Conservation (phyloP, 2,329 filamentous ascomycete species). For the Coleophoma cylindrospora region DNA sequence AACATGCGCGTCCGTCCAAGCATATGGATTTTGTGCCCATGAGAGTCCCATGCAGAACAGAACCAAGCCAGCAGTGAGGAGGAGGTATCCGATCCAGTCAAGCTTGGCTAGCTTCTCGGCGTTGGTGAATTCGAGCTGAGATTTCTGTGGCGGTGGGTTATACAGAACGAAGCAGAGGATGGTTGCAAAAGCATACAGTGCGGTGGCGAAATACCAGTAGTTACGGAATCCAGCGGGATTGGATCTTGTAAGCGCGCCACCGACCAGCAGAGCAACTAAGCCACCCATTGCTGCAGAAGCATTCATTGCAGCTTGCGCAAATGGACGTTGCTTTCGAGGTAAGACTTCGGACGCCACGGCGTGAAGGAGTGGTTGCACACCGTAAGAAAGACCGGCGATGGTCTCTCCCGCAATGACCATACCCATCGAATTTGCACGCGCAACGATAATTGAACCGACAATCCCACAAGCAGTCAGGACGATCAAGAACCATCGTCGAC, state of each 20-base stretch:
- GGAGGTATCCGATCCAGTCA: conserved; percentile 33
- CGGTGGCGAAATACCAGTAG: conserved; percentile 31
- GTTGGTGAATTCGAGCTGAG: conserved; percentile 22
- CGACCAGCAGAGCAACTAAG: conserved; percentile 28
- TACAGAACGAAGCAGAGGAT: conserved; percentile 26
- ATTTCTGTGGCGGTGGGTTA: conserved; percentile 25
- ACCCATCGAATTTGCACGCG: conserved; percentile 28
- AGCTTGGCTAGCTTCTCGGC: conserved; percentile 29
- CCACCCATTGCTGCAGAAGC: conserved; percentile 26
- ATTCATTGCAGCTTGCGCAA: conserved; percentile 29
- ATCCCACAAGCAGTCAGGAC: conserved; percentile 27
- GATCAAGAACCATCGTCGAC: conserved; percentile 36
- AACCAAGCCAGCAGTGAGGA: conserved; percentile 29
- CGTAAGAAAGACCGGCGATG: conserved; percentile 30
- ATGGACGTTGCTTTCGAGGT: conserved; percentile 29
- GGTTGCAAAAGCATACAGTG: conserved; percentile 21
- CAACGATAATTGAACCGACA: conserved; percentile 30
- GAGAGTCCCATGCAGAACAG: conserved; percentile 34
- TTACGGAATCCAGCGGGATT: conserved; percentile 29
- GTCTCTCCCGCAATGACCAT: conserved; percentile 32
- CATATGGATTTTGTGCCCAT: conserved; percentile 33
- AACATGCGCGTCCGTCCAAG: conserved; percentile 31
- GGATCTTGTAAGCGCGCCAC: conserved; percentile 27
- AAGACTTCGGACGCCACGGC: conserved; percentile 34
- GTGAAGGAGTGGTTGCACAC: conserved; percentile 33